Evolutionary conservation across 2,329 filamentous ascomycete genomes (phyloP), one percentile per base, ranked within the genome.

Genomic region (Magnaporthiopsis rhizophila): DNA sequence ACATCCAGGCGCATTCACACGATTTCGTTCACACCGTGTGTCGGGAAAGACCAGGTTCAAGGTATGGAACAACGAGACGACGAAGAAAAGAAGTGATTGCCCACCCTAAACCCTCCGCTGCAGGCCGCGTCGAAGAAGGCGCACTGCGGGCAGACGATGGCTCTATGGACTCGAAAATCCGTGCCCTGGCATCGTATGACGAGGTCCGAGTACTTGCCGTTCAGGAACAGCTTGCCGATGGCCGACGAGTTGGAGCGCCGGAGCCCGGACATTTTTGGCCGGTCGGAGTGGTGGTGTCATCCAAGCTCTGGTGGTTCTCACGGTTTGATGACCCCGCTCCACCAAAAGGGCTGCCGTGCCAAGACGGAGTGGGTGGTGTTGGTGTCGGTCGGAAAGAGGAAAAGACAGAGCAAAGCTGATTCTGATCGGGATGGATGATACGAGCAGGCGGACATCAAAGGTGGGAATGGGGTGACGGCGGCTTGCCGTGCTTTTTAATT

Each of bases 121-220:
- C 74, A 67, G 5, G 73, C 71, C 13, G 62, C 66, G 12, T 71
- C 70, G 62, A 77, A 78, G 26, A 73, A 73, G 38, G 68, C 34
- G 0, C 74, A 78, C 61, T 76, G 73, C 0, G 72, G 59, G 64
- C 75, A 78, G 6, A 78, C 67, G 21, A 78, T 68, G 32, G 71
- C 69, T 0, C 73, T 70, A 50, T 78, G 76, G 0, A 71, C 71
- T 11, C 70, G 71, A 66, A 77, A 77, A 3, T 69, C 65, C 0
- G 65, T 66, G 2, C 65, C 69, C 0, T 66, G 65, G 64, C 76
- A 78, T 8, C 50, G 62, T 28, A 78, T 71, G 0, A 64, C 69
- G 58, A 78, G 69, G 60, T 78, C 76, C 1, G 74, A 70, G 62
- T 69, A 75, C 30, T 71, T 71, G 36, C 61, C 64, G 21, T 62